Evolutionary conservation across 2,329 filamentous ascomycete species (phyloP).

Genomic region (Cordyceps cateniannulata): DNA sequence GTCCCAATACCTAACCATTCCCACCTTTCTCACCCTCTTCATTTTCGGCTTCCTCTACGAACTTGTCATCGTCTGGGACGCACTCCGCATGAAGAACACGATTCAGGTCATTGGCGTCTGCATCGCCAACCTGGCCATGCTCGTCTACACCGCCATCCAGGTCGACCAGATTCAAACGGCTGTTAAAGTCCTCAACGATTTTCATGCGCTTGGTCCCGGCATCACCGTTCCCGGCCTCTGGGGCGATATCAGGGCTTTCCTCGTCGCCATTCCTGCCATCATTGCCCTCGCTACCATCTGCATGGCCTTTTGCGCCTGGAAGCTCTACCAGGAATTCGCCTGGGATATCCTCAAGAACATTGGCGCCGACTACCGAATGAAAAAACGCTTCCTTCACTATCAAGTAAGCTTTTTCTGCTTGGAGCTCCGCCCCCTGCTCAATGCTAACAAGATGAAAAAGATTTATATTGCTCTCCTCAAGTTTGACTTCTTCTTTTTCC

Average conservation of each 20-base stretch:
- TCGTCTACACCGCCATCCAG: constrained; percentile 90
- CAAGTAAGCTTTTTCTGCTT: constrained; percentile 54
- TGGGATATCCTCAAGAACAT: constrained; percentile 99
- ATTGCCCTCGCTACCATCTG: constrained; percentile 68
- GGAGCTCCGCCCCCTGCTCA: not conserved
- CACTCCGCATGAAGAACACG: constrained; percentile 89
- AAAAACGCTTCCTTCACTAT: constrained; percentile 91
- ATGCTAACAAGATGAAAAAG: constrained; percentile 38
- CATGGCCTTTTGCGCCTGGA: constrained; percentile 79
- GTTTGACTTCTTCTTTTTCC: constrained; percentile 99
- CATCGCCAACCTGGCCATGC: constrained; percentile 81
- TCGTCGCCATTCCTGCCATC: constrained; percentile 80
- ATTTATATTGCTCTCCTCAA: constrained; percentile 97
- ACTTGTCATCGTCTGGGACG: constrained; percentile 85
- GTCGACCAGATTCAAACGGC: constrained; percentile 82
- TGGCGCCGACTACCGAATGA: constrained; percentile 93
- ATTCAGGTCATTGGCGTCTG: constrained; percentile 97
- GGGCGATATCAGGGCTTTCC: constrained; percentile 62
- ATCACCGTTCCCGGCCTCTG: constrained; percentile 48
- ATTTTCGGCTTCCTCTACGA: constrained; percentile 97
- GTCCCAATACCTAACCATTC: constrained; percentile 65
- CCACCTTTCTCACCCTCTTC: constrained; percentile 91
- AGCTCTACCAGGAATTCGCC: constrained; percentile 95
- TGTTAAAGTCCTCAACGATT: constrained; percentile 45
- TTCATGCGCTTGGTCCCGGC: constrained; percentile 36